These are phyloP conservation scores for Sporobolomyces roseus DNA, from an alignment of 768 basidiomycete genomes.

Conservation along the genomic window DNA sequence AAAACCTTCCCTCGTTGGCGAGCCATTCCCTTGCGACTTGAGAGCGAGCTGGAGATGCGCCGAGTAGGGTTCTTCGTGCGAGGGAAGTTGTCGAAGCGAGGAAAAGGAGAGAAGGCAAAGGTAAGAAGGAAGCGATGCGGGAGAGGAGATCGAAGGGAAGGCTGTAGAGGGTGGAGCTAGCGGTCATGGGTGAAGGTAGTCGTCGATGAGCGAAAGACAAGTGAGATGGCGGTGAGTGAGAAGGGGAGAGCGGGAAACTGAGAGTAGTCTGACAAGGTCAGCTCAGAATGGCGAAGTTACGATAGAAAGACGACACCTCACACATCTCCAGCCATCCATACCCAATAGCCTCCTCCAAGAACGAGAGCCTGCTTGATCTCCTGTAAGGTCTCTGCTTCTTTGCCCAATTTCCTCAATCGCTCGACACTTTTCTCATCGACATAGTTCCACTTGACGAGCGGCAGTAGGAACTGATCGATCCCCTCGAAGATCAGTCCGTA, in stretches of 20 bases:
- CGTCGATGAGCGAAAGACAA: background rate
- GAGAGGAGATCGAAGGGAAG: conserved; percentile 2
- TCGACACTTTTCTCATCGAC: background rate
- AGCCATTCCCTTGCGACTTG: conserved; percentile 1
- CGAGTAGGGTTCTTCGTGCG: background rate
- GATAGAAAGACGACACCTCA: background rate
- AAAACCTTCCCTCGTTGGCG: background rate
- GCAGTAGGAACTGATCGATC: conserved; percentile 8
- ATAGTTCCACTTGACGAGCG: background rate
- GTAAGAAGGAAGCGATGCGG: background rate
- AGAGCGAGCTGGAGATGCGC: background rate
- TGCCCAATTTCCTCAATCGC: background rate
- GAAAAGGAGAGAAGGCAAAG: background rate
- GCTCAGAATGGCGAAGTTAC: too few relatives aligned
- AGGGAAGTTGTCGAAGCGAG: background rate
- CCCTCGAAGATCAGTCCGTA: background rate
- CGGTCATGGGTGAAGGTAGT: background rate
- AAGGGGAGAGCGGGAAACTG: background rate
- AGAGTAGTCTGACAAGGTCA: too few relatives aligned
- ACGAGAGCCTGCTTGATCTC: background rate
- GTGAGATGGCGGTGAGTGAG: background rate
- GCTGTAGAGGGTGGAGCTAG: background rate
- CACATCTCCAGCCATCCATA: conserved; percentile 9
- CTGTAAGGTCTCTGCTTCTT: background rate
- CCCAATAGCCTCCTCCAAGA: conserved; percentile 8